A percentile compares a stretch with the other conserved stretches of the same genome.
Conservation (phyloP, 225 moss, liverwort and hornwort genomes). For the Asterella californica region DNA sequence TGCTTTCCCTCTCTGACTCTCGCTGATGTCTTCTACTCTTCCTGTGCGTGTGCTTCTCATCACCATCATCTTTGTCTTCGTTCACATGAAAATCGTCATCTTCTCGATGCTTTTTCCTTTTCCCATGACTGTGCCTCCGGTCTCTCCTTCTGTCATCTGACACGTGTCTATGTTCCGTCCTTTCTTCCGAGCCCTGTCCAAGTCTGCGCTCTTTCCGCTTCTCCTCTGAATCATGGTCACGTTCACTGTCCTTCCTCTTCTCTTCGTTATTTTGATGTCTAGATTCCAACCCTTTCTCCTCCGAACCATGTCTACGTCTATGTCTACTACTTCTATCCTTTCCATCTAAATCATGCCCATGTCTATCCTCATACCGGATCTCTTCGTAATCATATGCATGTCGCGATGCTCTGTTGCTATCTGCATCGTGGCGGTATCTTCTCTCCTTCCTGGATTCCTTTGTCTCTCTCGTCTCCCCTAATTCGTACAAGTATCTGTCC, state of each 20-base stretch:
- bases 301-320: slow-evolving; percentile 14
- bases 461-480: background rate
- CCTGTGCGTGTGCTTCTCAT: slow-evolving; percentile 18
- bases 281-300: slow-evolving; percentile 12
- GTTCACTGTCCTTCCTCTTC: slow-evolving; percentile 18
- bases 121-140: slow-evolving; percentile 28
- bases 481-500: slow-evolving; percentile 5
- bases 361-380: slow-evolving; percentile 23
- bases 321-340: slow-evolving; percentile 22
- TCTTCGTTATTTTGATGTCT: slow-evolving; percentile 17
- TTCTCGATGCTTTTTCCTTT: slow-evolving; percentile 35
- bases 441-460: slow-evolving; percentile 14
- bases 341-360: slow-evolving; percentile 12
- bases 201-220: slow-evolving; percentile 22
- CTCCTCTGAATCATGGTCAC: slow-evolving; percentile 17
- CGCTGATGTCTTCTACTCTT: slow-evolving; percentile 24
- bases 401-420: slow-evolving; percentile 9
- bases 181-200: slow-evolving; percentile 11
- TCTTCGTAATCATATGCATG: slow-evolving; percentile 14
- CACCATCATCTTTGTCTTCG: slow-evolving; percentile 18
- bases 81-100: slow-evolving; percentile 13
- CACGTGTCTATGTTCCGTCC: slow-evolving; percentile 17
- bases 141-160: slow-evolving; percentile 33
- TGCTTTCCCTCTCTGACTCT: background rate
- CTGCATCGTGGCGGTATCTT: slow-evolving; percentile 4